These are phyloP conservation scores for Cutaneotrichosporon sp. DNA, from an alignment of 1,284 basidiomycete species.

Conservation along the genomic window DNA sequence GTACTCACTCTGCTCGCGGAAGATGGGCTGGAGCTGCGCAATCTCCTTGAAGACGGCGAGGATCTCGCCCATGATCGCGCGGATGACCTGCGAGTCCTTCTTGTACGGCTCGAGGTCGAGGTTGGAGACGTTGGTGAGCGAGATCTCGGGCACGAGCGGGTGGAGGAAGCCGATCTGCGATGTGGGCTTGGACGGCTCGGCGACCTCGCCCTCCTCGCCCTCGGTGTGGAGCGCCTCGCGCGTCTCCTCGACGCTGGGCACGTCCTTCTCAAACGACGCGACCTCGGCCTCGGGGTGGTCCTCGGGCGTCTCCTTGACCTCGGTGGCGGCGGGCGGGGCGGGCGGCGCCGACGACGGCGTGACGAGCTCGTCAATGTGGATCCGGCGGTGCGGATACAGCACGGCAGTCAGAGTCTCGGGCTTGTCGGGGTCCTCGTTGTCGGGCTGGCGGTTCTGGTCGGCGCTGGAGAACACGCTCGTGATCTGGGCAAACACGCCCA, in stretches of 20 bases:
- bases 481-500: conserved; percentile 97
- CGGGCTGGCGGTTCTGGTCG: conserved; percentile 42
- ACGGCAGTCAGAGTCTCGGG: conserved; percentile 89
- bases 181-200: conserved; percentile 2
- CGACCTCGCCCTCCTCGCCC: conserved; percentile 32
- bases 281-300: conserved; percentile 52
- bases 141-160: conserved; percentile 70
- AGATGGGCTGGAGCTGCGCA: conserved; percentile 93
- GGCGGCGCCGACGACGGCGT: conserved; percentile 32
- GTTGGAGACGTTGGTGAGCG: conserved; percentile 89
- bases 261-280: conserved; percentile 60
- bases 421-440: conserved; percentile 60
- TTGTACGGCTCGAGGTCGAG: conserved; percentile 78
- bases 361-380: conserved; percentile 81
- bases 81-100: conserved; percentile 90
- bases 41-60: conserved; percentile 99
- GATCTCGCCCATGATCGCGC: conserved; percentile 95
- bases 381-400: conserved; percentile 90
- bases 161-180: conserved; percentile 73
- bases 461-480: conserved; percentile 84
- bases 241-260: conserved; percentile 59
- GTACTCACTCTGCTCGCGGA: conserved; percentile 88
- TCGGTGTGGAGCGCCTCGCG: conserved; percentile 50
- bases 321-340: conserved; percentile 2
- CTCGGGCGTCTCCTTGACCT: not conserved